Conservation (phyloP, 2,329 filamentous ascomycete species). For the Chrysoporthe puriensis region DNA sequence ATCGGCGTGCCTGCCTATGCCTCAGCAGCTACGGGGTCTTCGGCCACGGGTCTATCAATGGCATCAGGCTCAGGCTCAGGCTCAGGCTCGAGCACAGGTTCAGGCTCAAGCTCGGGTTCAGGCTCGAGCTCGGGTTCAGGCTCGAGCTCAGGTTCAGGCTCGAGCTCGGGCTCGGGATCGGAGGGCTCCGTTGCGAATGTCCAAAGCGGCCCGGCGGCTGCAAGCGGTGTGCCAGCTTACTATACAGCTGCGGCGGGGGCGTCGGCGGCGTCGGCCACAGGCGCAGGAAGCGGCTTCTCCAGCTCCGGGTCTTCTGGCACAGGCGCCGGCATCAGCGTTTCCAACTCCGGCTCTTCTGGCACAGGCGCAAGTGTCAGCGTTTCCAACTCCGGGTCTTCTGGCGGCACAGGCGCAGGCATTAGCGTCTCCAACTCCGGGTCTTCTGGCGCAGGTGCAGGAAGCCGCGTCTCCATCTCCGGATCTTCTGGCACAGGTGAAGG, state of each 20-base stretch:
- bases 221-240: neutral
- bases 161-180: neutral
- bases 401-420: neutral
- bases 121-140: neutral
- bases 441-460: neutral
- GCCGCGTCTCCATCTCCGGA: no score
- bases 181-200: neutral
- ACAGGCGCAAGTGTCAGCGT: neutral
- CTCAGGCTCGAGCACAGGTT: neutral
- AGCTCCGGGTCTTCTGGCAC: no score
- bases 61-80: neutral
- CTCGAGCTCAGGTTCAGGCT: neutral
- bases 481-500: neutral
- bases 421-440: no score
- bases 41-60: constrained; percentile 1
- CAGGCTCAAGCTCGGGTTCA: neutral
- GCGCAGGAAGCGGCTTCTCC: neutral
- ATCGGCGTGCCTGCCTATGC: neutral
- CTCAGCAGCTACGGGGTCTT: constrained; percentile 7
- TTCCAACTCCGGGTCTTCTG: no score
- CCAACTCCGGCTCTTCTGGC: no score
- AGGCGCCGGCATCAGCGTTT: neutral
- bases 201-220: neutral
- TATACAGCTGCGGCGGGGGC: neutral
- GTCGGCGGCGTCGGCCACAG: neutral